Evolutionary conservation across 129 eudicot genomes (phyloP).

Genomic region (Flaveria trinervia): DNA sequence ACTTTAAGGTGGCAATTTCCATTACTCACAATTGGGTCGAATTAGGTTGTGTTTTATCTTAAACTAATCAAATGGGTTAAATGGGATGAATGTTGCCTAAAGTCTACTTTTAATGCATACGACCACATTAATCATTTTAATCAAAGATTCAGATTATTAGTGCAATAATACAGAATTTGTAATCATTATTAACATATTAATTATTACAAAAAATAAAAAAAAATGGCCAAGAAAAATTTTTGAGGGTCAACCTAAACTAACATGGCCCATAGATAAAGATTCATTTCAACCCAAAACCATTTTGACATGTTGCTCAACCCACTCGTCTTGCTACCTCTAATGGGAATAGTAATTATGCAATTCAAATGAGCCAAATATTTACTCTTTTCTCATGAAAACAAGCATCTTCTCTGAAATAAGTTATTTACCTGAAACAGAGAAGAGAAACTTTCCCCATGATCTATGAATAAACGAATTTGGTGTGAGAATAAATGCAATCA

Average conservation of each 20-base stretch:
- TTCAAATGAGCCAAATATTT: neutral
- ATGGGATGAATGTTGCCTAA: neutral
- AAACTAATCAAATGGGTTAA: neutral
- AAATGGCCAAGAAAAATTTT: neutral
- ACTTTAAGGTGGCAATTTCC: too few relatives aligned
- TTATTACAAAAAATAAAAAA: neutral
- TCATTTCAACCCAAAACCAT: neutral
- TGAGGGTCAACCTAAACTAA: neutral
- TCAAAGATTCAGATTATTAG: neutral
- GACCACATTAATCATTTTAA: neutral
- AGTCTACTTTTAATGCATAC: neutral
- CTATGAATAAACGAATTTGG: slow-evolving; percentile 81
- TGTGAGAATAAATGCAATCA: slow-evolving; percentile 77
- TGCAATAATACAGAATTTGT: neutral
- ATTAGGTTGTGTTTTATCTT: too few relatives aligned
- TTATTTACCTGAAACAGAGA: slow-evolving; percentile 73
- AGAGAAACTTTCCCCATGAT: slow-evolving; percentile 87
- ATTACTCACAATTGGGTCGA: too few relatives aligned
- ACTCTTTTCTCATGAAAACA: neutral
- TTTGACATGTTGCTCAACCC: neutral
- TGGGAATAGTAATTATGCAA: neutral
- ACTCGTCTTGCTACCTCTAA: neutral
- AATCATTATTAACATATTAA: neutral
- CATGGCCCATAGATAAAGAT: neutral
- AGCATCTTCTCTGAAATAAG: neutral